Conservation (phyloP, 148 eudicot genomes). For the Fagopyrum homotropicum region DNA sequence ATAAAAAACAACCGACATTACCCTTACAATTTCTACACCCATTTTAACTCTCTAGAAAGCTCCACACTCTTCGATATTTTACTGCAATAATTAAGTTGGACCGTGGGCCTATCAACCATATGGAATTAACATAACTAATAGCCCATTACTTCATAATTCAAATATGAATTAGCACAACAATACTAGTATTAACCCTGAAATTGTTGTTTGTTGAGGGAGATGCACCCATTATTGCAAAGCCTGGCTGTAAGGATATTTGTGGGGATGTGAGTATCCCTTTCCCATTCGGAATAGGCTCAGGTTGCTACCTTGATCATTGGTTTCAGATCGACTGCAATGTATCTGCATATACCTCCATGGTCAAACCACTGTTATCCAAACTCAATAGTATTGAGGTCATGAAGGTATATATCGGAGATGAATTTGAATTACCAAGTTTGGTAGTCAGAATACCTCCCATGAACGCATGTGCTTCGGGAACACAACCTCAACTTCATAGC, state of each 20-base stretch:
- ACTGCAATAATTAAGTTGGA: no score
- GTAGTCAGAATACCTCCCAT: constrained; percentile 1
- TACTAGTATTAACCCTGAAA: neutral
- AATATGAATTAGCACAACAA: no score
- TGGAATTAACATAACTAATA: no score
- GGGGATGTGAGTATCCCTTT: constrained; percentile 24
- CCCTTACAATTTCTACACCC: no score
- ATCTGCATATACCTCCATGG: neutral
- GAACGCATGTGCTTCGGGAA: neutral
- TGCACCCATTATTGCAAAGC: constrained; percentile 13
- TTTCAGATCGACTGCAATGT: constrained; percentile 19
- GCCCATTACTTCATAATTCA: no score
- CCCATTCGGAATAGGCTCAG: constrained; percentile 30
- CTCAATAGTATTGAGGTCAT: constrained; percentile 17
- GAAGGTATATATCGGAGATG: neutral
- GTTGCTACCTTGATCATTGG: constrained; percentile 13
- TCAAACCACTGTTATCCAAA: constrained; percentile 14
- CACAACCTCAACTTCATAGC: neutral
- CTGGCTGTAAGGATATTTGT: constrained; percentile 18
- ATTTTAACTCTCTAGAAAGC: no score
- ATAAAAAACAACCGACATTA: no score
- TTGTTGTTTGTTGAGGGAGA: neutral
- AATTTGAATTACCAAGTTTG: neutral
- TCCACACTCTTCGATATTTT: no score
- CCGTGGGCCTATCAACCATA: no score